Conservation (phyloP, 1,284 basidiomycete genomes). For the Chalciporus sp. region DNA sequence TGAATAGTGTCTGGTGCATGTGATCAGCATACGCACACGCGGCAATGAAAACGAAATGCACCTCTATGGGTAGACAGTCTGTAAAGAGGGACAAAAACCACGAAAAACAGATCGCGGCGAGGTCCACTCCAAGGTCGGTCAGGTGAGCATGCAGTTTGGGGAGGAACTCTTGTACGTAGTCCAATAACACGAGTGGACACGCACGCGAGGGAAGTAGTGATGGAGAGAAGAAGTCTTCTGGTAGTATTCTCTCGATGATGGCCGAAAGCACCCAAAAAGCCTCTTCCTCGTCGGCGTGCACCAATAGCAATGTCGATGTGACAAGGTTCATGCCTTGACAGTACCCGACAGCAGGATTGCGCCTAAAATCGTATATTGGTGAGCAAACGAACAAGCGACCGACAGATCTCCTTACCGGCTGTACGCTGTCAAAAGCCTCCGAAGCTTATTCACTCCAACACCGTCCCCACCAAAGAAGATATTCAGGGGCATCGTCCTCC, state of each 20-base stretch:
- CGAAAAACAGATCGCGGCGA: constrained; percentile 94
- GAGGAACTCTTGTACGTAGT: constrained; percentile 79
- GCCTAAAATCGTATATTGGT: constrained; percentile 43
- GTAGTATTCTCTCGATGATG: constrained; percentile 85
- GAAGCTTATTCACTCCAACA: constrained; percentile 88
- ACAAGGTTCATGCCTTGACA: constrained; percentile 96
- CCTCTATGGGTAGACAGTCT: constrained; percentile 94
- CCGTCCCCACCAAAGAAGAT: constrained; percentile 97
- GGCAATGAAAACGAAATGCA: constrained; percentile 36
- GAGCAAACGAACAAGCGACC: neutral
- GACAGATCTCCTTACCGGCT: constrained; percentile 66
- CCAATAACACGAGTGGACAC: constrained; percentile 88
- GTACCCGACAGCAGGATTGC: constrained; percentile 85
- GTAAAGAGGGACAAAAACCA: constrained; percentile 98
- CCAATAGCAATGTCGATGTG: constrained; percentile 90
- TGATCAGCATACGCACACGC: neutral
- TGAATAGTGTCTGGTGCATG: constrained; percentile 71
- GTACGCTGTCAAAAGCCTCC: constrained; percentile 88
- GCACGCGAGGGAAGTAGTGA: constrained; percentile 87
- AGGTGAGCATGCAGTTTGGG: constrained; percentile 83
- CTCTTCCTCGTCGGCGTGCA: constrained; percentile 93
- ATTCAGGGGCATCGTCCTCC: constrained; percentile 93
- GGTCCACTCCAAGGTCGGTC: constrained; percentile 80
- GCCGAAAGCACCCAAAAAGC: constrained; percentile 96
- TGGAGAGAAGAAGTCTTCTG: constrained; percentile 83